Base-by-base conservation (phyloP, 257 asterid genomes). In the Fraxinus pennsylvanica region DNA sequence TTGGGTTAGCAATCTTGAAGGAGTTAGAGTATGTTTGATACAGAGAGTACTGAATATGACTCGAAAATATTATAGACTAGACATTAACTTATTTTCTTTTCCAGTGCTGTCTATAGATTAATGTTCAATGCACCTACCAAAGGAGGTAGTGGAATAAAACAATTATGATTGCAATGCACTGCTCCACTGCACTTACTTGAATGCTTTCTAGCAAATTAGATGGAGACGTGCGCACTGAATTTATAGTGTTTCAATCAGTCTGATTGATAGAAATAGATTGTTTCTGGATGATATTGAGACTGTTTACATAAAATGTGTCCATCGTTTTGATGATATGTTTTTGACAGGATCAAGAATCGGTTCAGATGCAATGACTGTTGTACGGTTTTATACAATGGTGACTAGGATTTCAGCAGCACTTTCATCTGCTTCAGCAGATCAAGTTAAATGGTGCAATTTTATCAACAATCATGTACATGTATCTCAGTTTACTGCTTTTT, bases 341-440 rank as follows among this genome's bases (percentile, higher is more conserved):
- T 67, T 84, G 57, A 74, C 85, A 84, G 88, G 83, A 57, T 78
- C 35, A 27, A 47, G 73, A 17, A 29, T 15, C 1, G 36, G 41
- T 50, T 81, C 21, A 5, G 45, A 57, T 32, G 36, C 65, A 57
- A 10, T 22, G 76, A 54, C 38, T 57, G 35, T 57, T 30, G 59
- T 21, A 61, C 43, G 22, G 27, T 17, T 61, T 21, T 61, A 7
- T 17, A 30, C 52, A n/a, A 32, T 15, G 32, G 33, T n/a, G 52
- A 9, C 21, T 45, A 79, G 74, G 72, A 68, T 69, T 79, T 68
- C 78, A 30, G 66, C 83, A 22, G 76, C 21, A n/a, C 33, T 57
- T 61, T 22, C 32, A 9, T 73, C 35, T 35, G 50, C 76, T 50
- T n/a, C n/a, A n/a, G n/a, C n/a, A n/a, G n/a, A n/a, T n/a, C n/a